These are phyloP conservation scores for Lagenidium giganteum DNA, from an alignment of 352 stramenopile species.

Conservation along the genomic window DNA sequence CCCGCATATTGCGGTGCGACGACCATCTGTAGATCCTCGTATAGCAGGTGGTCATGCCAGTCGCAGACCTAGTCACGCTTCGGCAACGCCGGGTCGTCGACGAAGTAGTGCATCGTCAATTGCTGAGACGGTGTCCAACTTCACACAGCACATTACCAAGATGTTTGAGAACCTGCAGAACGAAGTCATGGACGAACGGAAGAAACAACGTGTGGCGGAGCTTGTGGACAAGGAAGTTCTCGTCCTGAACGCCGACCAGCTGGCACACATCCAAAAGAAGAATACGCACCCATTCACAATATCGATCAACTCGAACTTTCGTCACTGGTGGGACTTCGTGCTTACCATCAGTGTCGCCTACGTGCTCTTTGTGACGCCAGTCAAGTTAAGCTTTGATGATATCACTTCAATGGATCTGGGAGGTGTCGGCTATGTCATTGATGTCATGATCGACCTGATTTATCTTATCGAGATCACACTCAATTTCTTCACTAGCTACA, in stretches of 20 bases:
- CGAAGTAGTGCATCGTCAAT: constrained; percentile 25
- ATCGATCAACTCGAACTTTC: constrained; percentile 53
- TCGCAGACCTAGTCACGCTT: too few species aligned
- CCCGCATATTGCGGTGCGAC: too few species aligned
- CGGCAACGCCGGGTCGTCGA: constrained; percentile 6
- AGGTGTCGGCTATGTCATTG: constrained; percentile 34
- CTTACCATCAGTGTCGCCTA: constrained; percentile 46
- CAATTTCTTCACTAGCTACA: constrained; percentile 65
- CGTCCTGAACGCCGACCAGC: constrained; percentile 49
- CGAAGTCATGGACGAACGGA: constrained; percentile 27
- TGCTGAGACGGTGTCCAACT: constrained; percentile 21
- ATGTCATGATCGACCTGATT: constrained; percentile 45
- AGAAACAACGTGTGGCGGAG: constrained; percentile 38
- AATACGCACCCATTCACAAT: constrained; percentile 48
- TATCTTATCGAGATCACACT: constrained; percentile 50
- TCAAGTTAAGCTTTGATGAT: constrained; percentile 54
- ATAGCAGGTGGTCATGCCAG: too few species aligned
- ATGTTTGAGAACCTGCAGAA: constrained; percentile 33
- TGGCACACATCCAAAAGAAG: constrained; percentile 49
- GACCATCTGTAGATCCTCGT: too few species aligned
- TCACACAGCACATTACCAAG: constrained; percentile 27
- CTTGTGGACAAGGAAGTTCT: constrained; percentile 58
- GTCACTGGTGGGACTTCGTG: constrained; percentile 56
- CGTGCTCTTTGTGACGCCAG: constrained; percentile 43
- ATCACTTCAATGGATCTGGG: too few species aligned